Percentiles rank a stretch among this genome's conserved stretches.
Evolutionary conservation across 2,329 filamentous ascomycete species (phyloP).

Genomic region (Incumbomyces delicatus): DNA sequence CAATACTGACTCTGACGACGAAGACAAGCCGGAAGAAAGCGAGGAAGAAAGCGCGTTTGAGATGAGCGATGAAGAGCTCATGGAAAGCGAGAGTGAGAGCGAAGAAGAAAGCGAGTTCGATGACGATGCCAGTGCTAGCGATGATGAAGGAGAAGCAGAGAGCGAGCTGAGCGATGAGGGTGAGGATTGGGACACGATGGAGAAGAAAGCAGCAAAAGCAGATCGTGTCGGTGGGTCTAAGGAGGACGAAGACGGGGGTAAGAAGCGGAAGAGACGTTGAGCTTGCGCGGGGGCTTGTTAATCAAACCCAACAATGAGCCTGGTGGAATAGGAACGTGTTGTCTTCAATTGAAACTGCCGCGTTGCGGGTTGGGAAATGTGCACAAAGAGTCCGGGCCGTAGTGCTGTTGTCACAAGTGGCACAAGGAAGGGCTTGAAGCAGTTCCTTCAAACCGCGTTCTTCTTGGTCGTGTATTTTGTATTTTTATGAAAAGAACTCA

Average conservation of each 20-base stretch:
- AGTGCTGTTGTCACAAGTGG: no score
- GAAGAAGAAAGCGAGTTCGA: constrained; percentile 92
- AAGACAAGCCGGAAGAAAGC: constrained; percentile 58
- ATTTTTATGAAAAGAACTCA: no score
- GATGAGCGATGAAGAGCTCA: constrained; percentile 73
- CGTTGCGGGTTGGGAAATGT: no score
- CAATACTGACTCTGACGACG: constrained; percentile 75
- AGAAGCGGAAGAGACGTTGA: constrained; percentile 30
- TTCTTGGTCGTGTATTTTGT: no score
- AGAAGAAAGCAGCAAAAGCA: constrained; percentile 23
- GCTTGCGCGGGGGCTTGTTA: neutral
- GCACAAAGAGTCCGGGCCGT: no score
- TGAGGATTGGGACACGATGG: constrained; percentile 24
- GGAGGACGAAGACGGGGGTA: constrained; percentile 37
- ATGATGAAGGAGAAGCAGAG: constrained; percentile 40
- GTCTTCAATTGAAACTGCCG: no score
- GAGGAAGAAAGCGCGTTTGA: constrained; percentile 90
- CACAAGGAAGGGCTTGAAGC: no score
- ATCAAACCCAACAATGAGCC: no score
- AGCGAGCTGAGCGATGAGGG: constrained; percentile 26
- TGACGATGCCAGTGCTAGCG: constrained; percentile 67
- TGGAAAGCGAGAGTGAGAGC: constrained; percentile 55
- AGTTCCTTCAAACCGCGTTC: no score
- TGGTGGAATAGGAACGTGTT: no score
- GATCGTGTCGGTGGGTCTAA: constrained; percentile 33